Evolutionary conservation across 352 stramenopile genomes (phyloP), one percentile per base, ranked within the genome.

Genomic region (Globisporangium nunn): DNA sequence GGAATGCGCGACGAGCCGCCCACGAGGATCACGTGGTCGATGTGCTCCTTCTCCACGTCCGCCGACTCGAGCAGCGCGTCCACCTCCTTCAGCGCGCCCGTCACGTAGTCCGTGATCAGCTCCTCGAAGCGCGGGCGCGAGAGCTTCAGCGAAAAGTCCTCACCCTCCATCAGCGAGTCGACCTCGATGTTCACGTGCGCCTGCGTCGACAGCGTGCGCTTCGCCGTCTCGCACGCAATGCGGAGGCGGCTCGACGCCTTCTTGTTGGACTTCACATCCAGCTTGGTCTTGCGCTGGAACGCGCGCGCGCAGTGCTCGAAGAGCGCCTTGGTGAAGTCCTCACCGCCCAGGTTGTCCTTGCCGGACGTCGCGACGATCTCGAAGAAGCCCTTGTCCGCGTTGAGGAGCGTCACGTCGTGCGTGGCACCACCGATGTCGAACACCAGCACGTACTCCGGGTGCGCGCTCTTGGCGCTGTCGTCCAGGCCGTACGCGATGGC

Each of bases 401-500:
- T 98, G 31, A 99, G 63, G 35, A 99, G 76, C 29, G 90, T 97
- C 45, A 98, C 93, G 71, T 98, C 96, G 68, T 98, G 97, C 7
- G 96, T 99, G 54, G 96, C 96, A 48, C 96, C 96, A 61, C 96
- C 96, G 63, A 99, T 91, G 72, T 99, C 97, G 56, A 99, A 98
- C 56, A 99, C 98, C 35, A 99, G 78, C 29, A 98, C 91, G 63
- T 97, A 98, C 68, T 98, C 89, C 52, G 97, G 87, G 60, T 88
- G 78, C 50, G 79, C 69, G 52, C 79, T 82, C 68, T 85, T 88
- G n/a, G 66, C 64, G 58, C 65, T 71, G 70, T 99, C 97, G 66
- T 99, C 96, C 23, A 99, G 77, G 39, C 97, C 96, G 73, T 99
- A 99, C n/a, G 96, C 96, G 71, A 99, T 98, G 50, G 96, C 97